phyloP scores from a whole-genome alignment of 2,329 filamentous ascomycete genomes.

The Diaporthe citriasiana region DNA sequence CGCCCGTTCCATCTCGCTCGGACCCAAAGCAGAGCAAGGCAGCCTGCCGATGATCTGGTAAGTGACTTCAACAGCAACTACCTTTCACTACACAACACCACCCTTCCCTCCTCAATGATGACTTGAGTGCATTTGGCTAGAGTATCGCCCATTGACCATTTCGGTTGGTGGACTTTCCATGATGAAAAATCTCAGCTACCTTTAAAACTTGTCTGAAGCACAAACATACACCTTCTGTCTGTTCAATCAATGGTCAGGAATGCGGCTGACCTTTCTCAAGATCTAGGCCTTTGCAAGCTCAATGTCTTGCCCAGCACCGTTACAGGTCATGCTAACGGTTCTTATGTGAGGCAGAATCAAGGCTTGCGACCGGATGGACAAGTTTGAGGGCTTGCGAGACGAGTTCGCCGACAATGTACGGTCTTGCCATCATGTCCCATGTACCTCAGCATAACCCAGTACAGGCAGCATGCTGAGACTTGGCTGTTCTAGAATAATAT shows the following conservation, averaged over 20 bases:
- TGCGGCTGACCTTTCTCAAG: slow-evolving; percentile 44
- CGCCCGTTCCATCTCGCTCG: slow-evolving; percentile 42
- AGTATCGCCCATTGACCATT: slow-evolving; percentile 80
- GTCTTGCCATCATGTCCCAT: slow-evolving; percentile 50
- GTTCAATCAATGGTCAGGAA: slow-evolving; percentile 41
- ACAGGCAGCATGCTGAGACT: slow-evolving; percentile 63
- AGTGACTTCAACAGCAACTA: slow-evolving; percentile 47
- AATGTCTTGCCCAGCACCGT: slow-evolving; percentile 14
- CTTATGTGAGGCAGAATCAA: slow-evolving; percentile 75
- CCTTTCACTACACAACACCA: slow-evolving; percentile 30
- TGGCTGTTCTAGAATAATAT: slow-evolving; percentile 78
- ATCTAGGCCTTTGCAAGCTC: slow-evolving; percentile 23
- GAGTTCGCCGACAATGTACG: slow-evolving; percentile 92
- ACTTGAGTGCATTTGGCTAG: slow-evolving; percentile 99
- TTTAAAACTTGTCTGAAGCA: slow-evolving; percentile 86
- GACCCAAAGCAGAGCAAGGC: slow-evolving; percentile 30
- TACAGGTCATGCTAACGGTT: slow-evolving; percentile 45
- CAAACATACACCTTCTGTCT: slow-evolving; percentile 44
- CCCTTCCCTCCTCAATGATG: slow-evolving; percentile 78
- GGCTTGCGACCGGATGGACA: slow-evolving; percentile 93
- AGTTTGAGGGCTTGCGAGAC: slow-evolving; percentile 82
- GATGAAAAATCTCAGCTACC: slow-evolving; percentile 99
- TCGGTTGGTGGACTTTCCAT: slow-evolving; percentile 79
- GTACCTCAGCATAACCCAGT: slow-evolving; percentile 50
- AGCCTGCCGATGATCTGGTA: slow-evolving; percentile 52